Evolutionary conservation across 2,329 filamentous ascomycete genomes (phyloP).

Genomic region (Paraphoma sp.): DNA sequence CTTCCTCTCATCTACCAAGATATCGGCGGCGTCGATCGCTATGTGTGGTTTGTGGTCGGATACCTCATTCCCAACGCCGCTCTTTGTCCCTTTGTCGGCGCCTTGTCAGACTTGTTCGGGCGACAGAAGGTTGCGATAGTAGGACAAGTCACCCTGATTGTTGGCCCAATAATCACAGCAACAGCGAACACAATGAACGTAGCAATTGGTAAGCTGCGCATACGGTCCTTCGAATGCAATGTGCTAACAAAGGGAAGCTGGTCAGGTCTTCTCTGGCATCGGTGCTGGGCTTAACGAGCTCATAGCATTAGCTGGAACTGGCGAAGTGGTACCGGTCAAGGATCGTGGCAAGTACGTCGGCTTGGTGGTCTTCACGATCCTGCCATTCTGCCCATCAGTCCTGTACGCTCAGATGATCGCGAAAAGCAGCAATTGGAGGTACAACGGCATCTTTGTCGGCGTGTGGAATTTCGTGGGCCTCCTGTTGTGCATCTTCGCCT

Average conservation of each 20-base stretch:
- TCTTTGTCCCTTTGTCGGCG: constrained; percentile 69
- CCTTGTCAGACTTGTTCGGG: constrained; percentile 44
- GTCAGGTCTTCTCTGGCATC: constrained; percentile 62
- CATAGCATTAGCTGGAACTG: constrained; percentile 71
- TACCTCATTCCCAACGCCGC: constrained; percentile 65
- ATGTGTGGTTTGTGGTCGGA: constrained; percentile 61
- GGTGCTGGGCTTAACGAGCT: constrained; percentile 73
- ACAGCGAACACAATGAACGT: constrained; percentile 40
- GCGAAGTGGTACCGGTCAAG: constrained; percentile 70
- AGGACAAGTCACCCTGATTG: constrained; percentile 43
- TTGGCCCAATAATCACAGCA: constrained; percentile 42
- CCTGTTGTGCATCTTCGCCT: constrained; percentile 55
- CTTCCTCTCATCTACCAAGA: constrained; percentile 62
- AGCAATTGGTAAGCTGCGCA: constrained; percentile 29
- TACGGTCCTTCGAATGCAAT: background rate
- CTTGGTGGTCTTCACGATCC: constrained; percentile 65
- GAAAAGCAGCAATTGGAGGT: constrained; percentile 59
- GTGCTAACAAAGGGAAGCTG: constrained; percentile 21
- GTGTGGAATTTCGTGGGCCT: constrained; percentile 62
- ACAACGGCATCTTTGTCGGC: constrained; percentile 60
- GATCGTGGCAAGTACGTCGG: constrained; percentile 70
- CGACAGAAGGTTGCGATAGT: constrained; percentile 40
- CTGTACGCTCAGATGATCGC: constrained; percentile 67
- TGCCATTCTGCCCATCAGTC: constrained; percentile 68
- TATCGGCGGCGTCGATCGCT: constrained; percentile 66